Evolutionary conservation across 2,329 filamentous ascomycete genomes (phyloP), one percentile per base, ranked within the genome.

Genomic region (Diaporthe ilicicola): DNA sequence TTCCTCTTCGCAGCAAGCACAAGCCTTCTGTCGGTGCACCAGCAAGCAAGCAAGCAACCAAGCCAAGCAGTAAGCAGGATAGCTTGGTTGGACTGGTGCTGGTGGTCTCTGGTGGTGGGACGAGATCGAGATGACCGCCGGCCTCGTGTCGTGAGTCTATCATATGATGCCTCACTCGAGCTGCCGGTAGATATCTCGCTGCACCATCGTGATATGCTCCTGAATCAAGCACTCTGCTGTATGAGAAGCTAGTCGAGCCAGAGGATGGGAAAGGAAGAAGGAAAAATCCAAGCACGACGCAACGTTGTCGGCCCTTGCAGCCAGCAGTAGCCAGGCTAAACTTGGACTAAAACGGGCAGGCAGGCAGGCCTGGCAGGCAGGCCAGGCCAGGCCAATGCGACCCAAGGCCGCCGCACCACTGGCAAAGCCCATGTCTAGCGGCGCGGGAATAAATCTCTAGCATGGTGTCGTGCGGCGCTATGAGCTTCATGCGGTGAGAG

Each of bases 41-140:
- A 13, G 32, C 32, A 55, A 55, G 53, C 48, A 27, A 12, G 48
- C 32, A 34, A 34, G 48, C 48, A 29, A 12, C n/a, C 32, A 37
- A 55, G 32, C 53, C 53, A 22, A 27, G 56, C 17, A 15, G 56
- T 62, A 17, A 62, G 56, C 56, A 62, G 4, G 19, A 34, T 46
- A 46, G 10, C 56, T 27, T n/a, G 24, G n/a, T 27, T n/a, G 37
- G 37, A 39, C 9, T 39, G 37, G 8, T 34, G 32, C 32, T 34
- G 32, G 4, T 34, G 32, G 32, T 34, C 32, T 34, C 32, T 34
- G 32, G 56, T 61, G 39, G 56, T 62, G 42, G 48, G 56, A 48
- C 29, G 42, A 39, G 56, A 62, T 62, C 56, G 56, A 62, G 56
- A 62, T 62, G 42, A 37, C 54, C 34, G 56, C 42, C 56, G 19